A percentile compares a stretch with the other conserved stretches of the same genome.
phyloP scores from a whole-genome alignment of 2,329 filamentous ascomycete species.

The Arthroderma sp. region DNA sequence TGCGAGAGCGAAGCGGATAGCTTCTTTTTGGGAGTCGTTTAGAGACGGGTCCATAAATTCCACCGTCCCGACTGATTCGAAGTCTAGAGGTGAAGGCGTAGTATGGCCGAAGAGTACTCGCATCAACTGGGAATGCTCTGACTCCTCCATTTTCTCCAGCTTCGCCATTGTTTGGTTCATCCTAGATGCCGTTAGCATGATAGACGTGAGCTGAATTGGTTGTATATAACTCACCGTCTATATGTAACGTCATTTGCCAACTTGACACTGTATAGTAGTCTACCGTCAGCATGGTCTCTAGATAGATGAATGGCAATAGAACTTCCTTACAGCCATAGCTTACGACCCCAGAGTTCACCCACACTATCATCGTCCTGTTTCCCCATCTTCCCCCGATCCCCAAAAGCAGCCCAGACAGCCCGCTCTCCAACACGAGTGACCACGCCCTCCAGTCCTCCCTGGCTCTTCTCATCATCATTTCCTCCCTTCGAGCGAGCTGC shows the following conservation, averaged over 20 bases:
- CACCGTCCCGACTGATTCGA: slow-evolving; percentile 35
- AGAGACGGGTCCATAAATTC: slow-evolving; percentile 45
- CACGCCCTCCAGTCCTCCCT: slow-evolving; percentile 34
- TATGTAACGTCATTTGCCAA: slow-evolving; percentile 56
- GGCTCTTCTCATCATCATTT: slow-evolving; percentile 24
- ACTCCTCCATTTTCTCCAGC: slow-evolving; percentile 44
- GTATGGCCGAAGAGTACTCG: slow-evolving; percentile 49
- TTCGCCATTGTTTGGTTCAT: slow-evolving; percentile 54
- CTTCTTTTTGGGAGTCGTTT: slow-evolving; percentile 52
- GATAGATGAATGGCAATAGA: slow-evolving; percentile 2
- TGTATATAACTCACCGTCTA: slow-evolving; percentile 38
- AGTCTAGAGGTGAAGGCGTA: slow-evolving; percentile 41
- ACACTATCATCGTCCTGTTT: slow-evolving; percentile 34
- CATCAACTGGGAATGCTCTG: slow-evolving; percentile 47
- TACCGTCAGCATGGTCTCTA: slow-evolving; percentile 8
- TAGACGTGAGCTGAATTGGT: not conserved
- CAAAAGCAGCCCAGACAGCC: slow-evolving; percentile 36
- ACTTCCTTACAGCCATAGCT: slow-evolving; percentile 50
- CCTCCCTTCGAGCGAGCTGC: slow-evolving; percentile 19
- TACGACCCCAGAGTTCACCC: slow-evolving; percentile 42
- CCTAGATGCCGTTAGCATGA: slow-evolving; percentile 24
- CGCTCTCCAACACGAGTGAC: slow-evolving; percentile 35
- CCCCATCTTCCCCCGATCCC: slow-evolving; percentile 26
- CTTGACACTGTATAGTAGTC: slow-evolving; percentile 42
- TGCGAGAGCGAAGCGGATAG: slow-evolving; percentile 67